Evolutionary conservation across 2,329 filamentous ascomycete species (phyloP).

Genomic region (Beauveria sp.): DNA sequence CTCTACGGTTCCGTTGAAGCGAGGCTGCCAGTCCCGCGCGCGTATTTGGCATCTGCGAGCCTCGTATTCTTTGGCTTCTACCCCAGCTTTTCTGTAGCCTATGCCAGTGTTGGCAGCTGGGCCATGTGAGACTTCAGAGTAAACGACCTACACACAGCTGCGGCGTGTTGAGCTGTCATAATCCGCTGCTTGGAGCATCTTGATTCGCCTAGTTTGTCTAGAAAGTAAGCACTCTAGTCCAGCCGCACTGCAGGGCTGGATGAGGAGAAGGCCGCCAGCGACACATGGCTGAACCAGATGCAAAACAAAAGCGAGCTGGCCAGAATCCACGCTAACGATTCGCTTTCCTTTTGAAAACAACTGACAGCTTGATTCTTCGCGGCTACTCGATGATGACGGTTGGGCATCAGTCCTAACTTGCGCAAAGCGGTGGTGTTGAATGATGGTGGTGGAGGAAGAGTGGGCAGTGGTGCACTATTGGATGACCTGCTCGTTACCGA

Average conservation of each 20-base stretch:
- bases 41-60: neutral
- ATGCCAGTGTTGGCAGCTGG: neutral
- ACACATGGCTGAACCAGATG: neutral
- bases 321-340: neutral
- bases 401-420: neutral
- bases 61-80: neutral
- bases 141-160: constrained; percentile 4
- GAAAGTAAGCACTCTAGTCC: constrained; percentile 1
- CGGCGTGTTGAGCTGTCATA: neutral
- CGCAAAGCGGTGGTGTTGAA: too few relatives aligned
- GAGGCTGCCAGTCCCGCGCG: neutral
- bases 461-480: neutral
- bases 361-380: neutral
- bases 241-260: neutral
- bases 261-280: neutral
- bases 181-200: neutral
- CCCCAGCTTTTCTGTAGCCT: neutral
- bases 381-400: neutral
- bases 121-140: constrained; percentile 9
- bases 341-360: neutral
- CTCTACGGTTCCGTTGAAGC: neutral
- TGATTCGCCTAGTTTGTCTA: neutral
- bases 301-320: neutral
- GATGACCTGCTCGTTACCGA: neutral
- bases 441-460: neutral